phyloP scores from a whole-genome alignment of 345 rosid genomes.

The Dipteronia sinensis region DNA sequence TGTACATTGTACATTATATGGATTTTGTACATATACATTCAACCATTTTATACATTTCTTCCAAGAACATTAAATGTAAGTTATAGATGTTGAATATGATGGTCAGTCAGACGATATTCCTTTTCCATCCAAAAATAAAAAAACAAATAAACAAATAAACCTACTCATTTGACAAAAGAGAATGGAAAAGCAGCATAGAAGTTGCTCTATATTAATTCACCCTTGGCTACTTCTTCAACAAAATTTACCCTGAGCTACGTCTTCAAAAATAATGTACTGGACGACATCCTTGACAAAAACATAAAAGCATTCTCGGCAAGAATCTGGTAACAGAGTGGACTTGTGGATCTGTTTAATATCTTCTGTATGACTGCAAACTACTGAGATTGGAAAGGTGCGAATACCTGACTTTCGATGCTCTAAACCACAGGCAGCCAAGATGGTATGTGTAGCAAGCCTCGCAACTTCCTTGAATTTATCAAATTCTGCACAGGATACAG shows the following conservation, averaged over 20 bases:
- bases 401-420: constrained; percentile 33
- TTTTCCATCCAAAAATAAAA: too few relatives aligned
- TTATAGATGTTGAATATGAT: too few relatives aligned
- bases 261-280: constrained; percentile 22
- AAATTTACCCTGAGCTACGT: not conserved
- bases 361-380: constrained; percentile 37
- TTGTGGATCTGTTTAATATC: constrained; percentile 16
- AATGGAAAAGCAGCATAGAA: too few relatives aligned
- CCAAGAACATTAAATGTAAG: too few relatives aligned
- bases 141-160: too few relatives aligned
- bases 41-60: too few relatives aligned
- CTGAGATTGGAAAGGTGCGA: constrained; percentile 20
- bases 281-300: constrained; percentile 50
- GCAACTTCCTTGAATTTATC: constrained; percentile 53
- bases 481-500: constrained; percentile 33
- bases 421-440: constrained; percentile 52
- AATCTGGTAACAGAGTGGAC: constrained; percentile 40
- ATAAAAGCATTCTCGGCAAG: constrained; percentile 52
- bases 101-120: too few relatives aligned
- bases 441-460: constrained; percentile 50
- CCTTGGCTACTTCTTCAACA: too few relatives aligned
- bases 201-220: too few relatives aligned
- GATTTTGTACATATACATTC: too few relatives aligned
- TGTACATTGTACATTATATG: too few relatives aligned
- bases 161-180: too few relatives aligned